Evolutionary conservation across 441 rosid species (phyloP), one percentile per base, ranked within the genome.

Genomic region (Jatropha podagrica): DNA sequence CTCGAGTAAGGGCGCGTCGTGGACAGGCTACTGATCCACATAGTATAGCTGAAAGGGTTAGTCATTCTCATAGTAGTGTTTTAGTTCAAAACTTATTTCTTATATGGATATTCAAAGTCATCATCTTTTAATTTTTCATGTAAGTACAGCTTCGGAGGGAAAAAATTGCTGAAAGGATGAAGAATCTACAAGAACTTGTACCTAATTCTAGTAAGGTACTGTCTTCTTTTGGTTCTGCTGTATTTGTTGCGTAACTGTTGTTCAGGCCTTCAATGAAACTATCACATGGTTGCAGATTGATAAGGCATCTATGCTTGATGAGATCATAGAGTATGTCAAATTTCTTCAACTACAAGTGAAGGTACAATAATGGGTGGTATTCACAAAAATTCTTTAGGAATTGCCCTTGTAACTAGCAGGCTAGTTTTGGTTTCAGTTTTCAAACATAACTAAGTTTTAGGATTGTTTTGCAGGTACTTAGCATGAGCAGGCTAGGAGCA

Each of bases 1-100:
- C 93, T 49, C 83, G 94, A 69, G 88, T 77, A 11, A 81, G 97
- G 74, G 97, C 97, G 20, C 91, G 93, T 61, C 88, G 96, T 82
- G 97, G 97, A 74, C 95, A 92, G 76, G 97, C 97, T 38, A 92
- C 97, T 4, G 95, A 90, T 81, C 97, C 97, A 72, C 97, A 92
- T 82, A 90, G 97, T 73, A 92, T 92, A 48, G 97, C 97, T 46
- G 97, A 92, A 72, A 79, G 96, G 78, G 97, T 92, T 71, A 66
- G 84, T 73, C 48, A 20, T 64, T 62, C n/a, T 60, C 42, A 1
- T 54, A 46, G 23, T 5, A 44, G 0, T 68, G 17, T 38, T 17
- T 18, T 55, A 52, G 46, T 60, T 51, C 6, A 9, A 56, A 74
- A 59, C 23, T 65, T 71, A 52, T 63, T 65, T 4, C 58, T 15